Evolutionary conservation across 345 rosid species (phyloP).

Genomic region (Populus alba): DNA sequence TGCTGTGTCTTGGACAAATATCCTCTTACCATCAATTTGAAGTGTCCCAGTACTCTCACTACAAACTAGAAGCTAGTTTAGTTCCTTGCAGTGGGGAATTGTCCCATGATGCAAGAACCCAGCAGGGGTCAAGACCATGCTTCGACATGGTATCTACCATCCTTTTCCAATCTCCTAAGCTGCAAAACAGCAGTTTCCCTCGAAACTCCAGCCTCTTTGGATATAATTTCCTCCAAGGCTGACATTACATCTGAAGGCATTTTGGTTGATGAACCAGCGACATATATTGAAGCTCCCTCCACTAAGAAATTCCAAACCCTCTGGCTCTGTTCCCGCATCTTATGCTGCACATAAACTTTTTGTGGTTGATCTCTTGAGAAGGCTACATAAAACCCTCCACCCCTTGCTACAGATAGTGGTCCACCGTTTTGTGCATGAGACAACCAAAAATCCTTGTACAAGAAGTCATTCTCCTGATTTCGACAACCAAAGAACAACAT

Average conservation of each 20-base stretch:
- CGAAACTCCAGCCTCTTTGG: constrained; percentile 57
- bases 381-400: constrained; percentile 81
- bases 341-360: constrained; percentile 89
- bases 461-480: constrained; percentile 68
- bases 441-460: constrained; percentile 76
- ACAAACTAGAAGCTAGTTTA: no score
- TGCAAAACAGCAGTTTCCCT: constrained; percentile 52
- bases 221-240: constrained; percentile 66
- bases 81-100: not conserved
- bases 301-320: constrained; percentile 60
- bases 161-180: constrained; percentile 70
- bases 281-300: constrained; percentile 65
- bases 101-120: not conserved
- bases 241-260: constrained; percentile 84
- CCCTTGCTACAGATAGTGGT: constrained; percentile 63
- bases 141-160: constrained; percentile 85
- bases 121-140: constrained; percentile 72
- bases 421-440: constrained; percentile 51
- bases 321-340: constrained; percentile 57
- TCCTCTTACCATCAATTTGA: not conserved
- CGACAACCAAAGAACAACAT: constrained; percentile 88
- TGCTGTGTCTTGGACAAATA: no score
- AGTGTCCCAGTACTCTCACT: not conserved
- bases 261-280: constrained; percentile 89
- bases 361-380: constrained; percentile 92